Conservation (phyloP, 805 yeast genomes). For the Dipodascopsis tothii region DNA sequence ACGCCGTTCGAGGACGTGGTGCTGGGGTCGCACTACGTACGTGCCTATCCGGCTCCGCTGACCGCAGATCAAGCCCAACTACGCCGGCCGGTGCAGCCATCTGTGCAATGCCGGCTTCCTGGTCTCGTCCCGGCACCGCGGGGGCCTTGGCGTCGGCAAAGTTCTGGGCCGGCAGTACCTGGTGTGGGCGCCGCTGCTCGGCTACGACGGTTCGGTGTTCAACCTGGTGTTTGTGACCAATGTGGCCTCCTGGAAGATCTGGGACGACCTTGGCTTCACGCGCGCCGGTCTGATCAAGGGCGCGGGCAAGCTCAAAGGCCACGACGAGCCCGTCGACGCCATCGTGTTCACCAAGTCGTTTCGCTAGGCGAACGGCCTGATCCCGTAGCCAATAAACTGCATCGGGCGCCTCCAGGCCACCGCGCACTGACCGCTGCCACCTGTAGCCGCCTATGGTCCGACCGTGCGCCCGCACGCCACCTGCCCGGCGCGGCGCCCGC, state of each 20-base stretch:
- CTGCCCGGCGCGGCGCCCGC: no score
- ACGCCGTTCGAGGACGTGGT: constrained; percentile 43
- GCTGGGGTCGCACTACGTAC: constrained; percentile 41
- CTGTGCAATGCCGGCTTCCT: constrained; percentile 83
- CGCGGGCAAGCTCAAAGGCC: constrained; percentile 68
- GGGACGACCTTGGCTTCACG: constrained; percentile 80
- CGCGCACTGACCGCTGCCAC: no score
- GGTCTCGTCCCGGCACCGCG: constrained; percentile 54
- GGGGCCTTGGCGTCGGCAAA: constrained; percentile 52
- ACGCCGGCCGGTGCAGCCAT: constrained; percentile 75
- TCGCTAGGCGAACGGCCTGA: no score
- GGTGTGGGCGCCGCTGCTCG: constrained; percentile 59
- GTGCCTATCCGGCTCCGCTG: constrained; percentile 24
- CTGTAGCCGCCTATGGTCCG: no score
- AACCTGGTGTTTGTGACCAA: constrained; percentile 81
- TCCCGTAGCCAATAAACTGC: no score
- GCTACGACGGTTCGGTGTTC: constrained; percentile 76
- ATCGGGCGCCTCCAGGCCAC: no score
- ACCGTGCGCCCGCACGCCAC: no score
- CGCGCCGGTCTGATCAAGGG: constrained; percentile 65
- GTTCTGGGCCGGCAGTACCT: constrained; percentile 63
- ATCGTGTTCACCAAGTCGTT: constrained; percentile 65
- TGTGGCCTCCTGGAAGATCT: constrained; percentile 61
- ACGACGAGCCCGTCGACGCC: constrained; percentile 62
- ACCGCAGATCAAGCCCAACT: constrained; percentile 79